phyloP scores from a whole-genome alignment of 768 basidiomycete genomes.

The Collybia sordida region DNA sequence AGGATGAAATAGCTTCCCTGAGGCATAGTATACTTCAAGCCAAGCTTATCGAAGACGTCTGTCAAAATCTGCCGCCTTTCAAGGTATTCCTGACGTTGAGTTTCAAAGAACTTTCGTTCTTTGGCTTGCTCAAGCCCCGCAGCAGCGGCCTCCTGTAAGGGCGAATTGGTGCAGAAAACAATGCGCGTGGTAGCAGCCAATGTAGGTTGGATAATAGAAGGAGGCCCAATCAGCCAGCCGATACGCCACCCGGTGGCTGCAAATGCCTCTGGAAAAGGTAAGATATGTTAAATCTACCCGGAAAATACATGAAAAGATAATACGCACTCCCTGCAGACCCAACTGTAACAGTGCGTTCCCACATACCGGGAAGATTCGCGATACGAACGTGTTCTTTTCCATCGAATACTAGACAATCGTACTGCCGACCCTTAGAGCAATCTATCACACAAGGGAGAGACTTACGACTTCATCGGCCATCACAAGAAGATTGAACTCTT shows the following conservation, averaged over 20 bases:
- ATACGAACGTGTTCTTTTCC: conserved; percentile 88
- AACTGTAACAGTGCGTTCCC: conserved; percentile 96
- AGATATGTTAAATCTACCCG: background rate
- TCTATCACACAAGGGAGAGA: conserved; percentile 11
- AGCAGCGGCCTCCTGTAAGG: conserved; percentile 92
- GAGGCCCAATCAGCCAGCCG: conserved; percentile 92
- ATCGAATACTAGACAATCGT: conserved; percentile 91
- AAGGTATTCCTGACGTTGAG: conserved; percentile 72
- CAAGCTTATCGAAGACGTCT: conserved; percentile 78
- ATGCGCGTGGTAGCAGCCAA: conserved; percentile 92
- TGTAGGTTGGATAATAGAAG: conserved; percentile 79
- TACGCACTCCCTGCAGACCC: conserved; percentile 90
- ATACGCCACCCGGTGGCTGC: conserved; percentile 97
- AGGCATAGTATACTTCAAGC: conserved; percentile 83
- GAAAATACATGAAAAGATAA: background rate
- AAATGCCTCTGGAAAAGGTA: conserved; percentile 71
- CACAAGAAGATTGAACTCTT: conserved; percentile 89
- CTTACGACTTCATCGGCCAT: conserved; percentile 96
- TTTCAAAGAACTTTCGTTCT: conserved; percentile 74
- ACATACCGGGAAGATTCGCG: conserved; percentile 95
- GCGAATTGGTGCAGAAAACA: conserved; percentile 94
- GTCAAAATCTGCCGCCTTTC: conserved; percentile 78
- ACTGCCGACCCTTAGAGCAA: conserved; percentile 43
- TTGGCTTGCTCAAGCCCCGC: conserved; percentile 81
- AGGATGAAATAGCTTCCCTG: conserved; percentile 92